Conservation (phyloP, 2,329 filamentous ascomycete genomes). For the Aureobasidium sp. region DNA sequence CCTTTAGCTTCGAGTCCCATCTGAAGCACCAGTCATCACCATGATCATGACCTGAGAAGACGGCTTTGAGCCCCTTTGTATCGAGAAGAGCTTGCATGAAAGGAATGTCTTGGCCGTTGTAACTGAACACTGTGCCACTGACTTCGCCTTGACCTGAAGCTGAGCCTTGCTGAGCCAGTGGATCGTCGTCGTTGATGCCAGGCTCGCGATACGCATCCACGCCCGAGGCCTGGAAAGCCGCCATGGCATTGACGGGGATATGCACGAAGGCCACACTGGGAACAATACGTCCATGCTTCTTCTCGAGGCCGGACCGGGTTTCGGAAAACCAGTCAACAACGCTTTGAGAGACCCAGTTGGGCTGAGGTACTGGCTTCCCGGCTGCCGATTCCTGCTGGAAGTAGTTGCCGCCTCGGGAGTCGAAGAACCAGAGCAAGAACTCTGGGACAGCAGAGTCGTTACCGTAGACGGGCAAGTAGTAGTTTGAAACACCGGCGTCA, state of each 20-base stretch:
- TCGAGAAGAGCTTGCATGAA: slow-evolving; percentile 58
- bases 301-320: slow-evolving; percentile 27
- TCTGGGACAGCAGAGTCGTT: slow-evolving; percentile 35
- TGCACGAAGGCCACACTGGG: slow-evolving; percentile 51
- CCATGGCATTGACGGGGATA: slow-evolving; percentile 42
- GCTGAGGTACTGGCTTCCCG: slow-evolving; percentile 27
- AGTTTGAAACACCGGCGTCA: slow-evolving; percentile 45
- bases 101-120: slow-evolving; percentile 45
- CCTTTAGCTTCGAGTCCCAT: slow-evolving; percentile 24
- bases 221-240: slow-evolving; percentile 36
- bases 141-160: slow-evolving; percentile 30
- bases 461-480: slow-evolving; percentile 47
- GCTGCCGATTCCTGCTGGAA: slow-evolving; percentile 34
- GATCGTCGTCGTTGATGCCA: slow-evolving; percentile 41
- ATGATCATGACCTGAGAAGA: slow-evolving; percentile 63
- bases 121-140: slow-evolving; percentile 27
- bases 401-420: slow-evolving; percentile 53
- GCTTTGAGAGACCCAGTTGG: slow-evolving; percentile 40
- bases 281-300: slow-evolving; percentile 30
- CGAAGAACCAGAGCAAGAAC: slow-evolving; percentile 65
- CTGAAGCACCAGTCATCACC: slow-evolving; percentile 30
- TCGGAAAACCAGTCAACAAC: slow-evolving; percentile 41
- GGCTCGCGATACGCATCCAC: slow-evolving; percentile 38
- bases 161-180: slow-evolving; percentile 34
- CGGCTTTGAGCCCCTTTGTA: slow-evolving; percentile 48